A percentile compares a stretch with the other conserved stretches of the same genome.
These are phyloP conservation scores for Diplodia intermedia DNA, from an alignment of 2,329 filamentous ascomycete genomes.

Conservation along the genomic window DNA sequence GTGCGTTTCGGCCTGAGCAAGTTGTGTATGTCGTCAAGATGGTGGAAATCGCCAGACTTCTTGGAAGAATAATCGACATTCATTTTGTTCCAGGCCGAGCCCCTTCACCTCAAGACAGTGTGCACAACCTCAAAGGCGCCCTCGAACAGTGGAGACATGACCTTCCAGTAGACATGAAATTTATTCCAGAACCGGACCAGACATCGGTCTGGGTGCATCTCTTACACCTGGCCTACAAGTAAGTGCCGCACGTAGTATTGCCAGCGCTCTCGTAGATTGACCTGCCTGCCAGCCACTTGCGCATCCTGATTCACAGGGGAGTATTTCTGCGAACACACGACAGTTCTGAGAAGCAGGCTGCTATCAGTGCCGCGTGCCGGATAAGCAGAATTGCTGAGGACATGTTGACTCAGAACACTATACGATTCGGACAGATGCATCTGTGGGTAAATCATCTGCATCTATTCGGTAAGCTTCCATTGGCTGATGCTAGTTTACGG, in stretches of 20 bases:
- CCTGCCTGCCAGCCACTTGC: constrained; percentile 57
- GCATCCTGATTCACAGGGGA: constrained; percentile 55
- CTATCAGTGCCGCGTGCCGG: constrained; percentile 55
- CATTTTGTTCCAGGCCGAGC: constrained; percentile 11
- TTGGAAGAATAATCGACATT: constrained; percentile 14
- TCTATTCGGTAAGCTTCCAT: neutral
- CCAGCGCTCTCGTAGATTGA: constrained; percentile 40
- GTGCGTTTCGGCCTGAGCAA: constrained; percentile 46
- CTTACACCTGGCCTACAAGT: constrained; percentile 20
- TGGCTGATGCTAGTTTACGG: neutral
- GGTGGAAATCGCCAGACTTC: constrained; percentile 1
- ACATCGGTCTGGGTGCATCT: constrained; percentile 6
- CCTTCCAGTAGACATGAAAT: constrained; percentile 1
- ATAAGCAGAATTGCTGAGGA: constrained; percentile 58
- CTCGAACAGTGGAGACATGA: neutral
- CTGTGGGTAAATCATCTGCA: constrained; percentile 41
- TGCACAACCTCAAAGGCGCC: neutral
- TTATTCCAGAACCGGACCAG: neutral
- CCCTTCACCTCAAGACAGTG: neutral
- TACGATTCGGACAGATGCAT: constrained; percentile 56
- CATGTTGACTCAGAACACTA: constrained; percentile 53
- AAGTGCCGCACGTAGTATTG: constrained; percentile 13
- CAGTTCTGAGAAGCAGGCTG: constrained; percentile 48
- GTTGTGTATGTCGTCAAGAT: constrained; percentile 30
- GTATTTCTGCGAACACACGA: constrained; percentile 50